Conservation (phyloP, 306 rosid genomes). For the Sicyos baderoa region DNA sequence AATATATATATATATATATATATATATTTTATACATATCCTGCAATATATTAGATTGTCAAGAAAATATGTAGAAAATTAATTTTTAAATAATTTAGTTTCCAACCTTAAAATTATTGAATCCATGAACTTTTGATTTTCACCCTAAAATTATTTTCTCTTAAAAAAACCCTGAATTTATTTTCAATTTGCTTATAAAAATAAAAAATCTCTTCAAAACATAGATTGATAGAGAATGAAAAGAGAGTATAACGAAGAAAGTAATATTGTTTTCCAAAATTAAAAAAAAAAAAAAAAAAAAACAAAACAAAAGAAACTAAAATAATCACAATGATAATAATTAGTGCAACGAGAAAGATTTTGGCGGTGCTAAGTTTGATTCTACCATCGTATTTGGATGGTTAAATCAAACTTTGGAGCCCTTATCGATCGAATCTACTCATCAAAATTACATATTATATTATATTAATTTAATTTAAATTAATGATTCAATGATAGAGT, state of each 20-base stretch:
- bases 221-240: neutral
- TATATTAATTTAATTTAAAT: conserved; percentile 21
- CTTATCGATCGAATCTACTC: conserved; percentile 40
- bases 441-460: conserved; percentile 25
- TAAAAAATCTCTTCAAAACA: neutral
- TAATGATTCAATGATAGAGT: conserved; percentile 29
- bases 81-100: too few species aligned
- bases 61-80: too few species aligned
- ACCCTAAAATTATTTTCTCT: neutral
- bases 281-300: too few species aligned
- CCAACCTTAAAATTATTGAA: too few species aligned
- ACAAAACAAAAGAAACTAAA: too few species aligned
- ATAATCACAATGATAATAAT: too few species aligned
- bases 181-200: neutral
- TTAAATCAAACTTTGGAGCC: conserved; percentile 24
- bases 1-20: too few species aligned
- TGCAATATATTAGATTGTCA: too few species aligned
- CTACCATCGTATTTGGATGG: conserved; percentile 20
- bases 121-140: too few species aligned
- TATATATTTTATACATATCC: too few species aligned
- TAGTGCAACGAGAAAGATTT: conserved; percentile 22
- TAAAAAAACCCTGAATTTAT: neutral
- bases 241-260: neutral
- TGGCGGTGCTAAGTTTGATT: conserved; percentile 23
- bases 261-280: too few species aligned